Conservation (phyloP, 345 rosid species). For the Hypericum perforatum region DNA sequence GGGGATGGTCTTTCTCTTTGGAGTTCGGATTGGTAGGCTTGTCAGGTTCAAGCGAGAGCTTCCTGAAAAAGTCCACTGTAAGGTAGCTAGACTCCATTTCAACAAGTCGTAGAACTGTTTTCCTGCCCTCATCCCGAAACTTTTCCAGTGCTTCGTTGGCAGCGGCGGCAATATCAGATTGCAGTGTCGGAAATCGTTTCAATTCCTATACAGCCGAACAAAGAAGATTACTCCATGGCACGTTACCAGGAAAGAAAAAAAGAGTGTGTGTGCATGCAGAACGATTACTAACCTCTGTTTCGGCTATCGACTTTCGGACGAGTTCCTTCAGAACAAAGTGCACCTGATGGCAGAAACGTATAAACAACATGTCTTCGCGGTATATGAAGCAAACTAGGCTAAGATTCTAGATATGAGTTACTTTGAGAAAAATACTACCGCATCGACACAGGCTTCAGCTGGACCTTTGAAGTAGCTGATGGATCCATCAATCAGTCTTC, state of each 20-base stretch:
- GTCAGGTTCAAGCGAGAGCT: slow-evolving; percentile 79
- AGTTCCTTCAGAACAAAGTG: slow-evolving; percentile 93
- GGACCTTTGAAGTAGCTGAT: slow-evolving; percentile 97
- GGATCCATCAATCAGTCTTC: slow-evolving; percentile 96
- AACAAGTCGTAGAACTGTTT: slow-evolving; percentile 72
- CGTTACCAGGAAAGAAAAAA: no score
- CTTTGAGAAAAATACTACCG: slow-evolving; percentile 43
- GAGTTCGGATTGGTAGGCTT: slow-evolving; percentile 30
- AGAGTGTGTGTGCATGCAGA: slow-evolving; percentile 5
- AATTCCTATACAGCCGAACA: slow-evolving; percentile 43
- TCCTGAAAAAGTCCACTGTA: slow-evolving; percentile 93
- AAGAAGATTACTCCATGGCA: no score
- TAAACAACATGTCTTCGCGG: not conserved
- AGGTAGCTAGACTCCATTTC: slow-evolving; percentile 98
- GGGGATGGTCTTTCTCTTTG: slow-evolving; percentile 20
- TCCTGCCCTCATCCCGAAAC: slow-evolving; percentile 90
- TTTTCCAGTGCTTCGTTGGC: slow-evolving; percentile 86
- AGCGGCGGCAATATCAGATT: slow-evolving; percentile 82
- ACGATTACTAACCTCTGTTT: slow-evolving; percentile 62
- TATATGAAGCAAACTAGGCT: not conserved
- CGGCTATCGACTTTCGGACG: slow-evolving; percentile 86
- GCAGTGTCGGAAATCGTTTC: slow-evolving; percentile 88
- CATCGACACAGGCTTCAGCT: slow-evolving; percentile 97
- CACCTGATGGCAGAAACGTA: slow-evolving; percentile 38
- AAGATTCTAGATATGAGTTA: slow-evolving; percentile 1